Evolutionary conservation across 2,329 filamentous ascomycete species (phyloP), one percentile per base, ranked within the genome.

Genomic region (Phyllosticta citriasiana): DNA sequence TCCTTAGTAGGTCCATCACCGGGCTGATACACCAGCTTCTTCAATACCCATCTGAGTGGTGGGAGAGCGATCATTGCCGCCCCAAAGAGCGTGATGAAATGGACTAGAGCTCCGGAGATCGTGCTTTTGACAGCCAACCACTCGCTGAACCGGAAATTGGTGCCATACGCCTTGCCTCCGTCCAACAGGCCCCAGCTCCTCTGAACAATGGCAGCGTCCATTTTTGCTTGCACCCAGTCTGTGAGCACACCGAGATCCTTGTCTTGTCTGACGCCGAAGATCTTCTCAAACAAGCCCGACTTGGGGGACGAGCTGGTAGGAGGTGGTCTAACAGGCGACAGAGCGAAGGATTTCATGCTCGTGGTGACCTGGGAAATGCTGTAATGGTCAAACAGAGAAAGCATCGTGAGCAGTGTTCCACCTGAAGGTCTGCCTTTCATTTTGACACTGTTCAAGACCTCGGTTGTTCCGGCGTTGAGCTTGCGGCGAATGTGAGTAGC

Each of bases 341-440:
- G 73, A 2, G 78, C 76, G 72, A 79, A 85, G 19, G 80, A 82
- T 55, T 77, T 73, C 69, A 77, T 74, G 30, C 76, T 70, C 61
- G 77, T 77, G 19, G 71, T 69, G 4, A 86, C 66, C 33, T 83
- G 74, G n/a, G 68, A 69, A 6, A 80, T 70, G 66, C 69, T 66
- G 72, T 80, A 77, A 65, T 76, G 66, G 62, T 78, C 78, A 64
- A 84, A 77, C 8, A 82, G 69, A 33, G 76, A 80, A 14, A 97
- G 72, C 3, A 85, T 76, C 0, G 90, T 91, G 35, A 83, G 79
- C 4, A 92, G 74, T 5, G 78, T 85, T 40, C 84, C 84, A 27
- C 84, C 84, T 59, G 81, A 84, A 55, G 68, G 55, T 10, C 68
- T 67, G 8, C 60, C 63, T 69, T 83, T 84, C 59, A 83, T 64